Conservation (phyloP, 495 filamentous ascomycete species). For the Aspergillus biplanus region DNA sequence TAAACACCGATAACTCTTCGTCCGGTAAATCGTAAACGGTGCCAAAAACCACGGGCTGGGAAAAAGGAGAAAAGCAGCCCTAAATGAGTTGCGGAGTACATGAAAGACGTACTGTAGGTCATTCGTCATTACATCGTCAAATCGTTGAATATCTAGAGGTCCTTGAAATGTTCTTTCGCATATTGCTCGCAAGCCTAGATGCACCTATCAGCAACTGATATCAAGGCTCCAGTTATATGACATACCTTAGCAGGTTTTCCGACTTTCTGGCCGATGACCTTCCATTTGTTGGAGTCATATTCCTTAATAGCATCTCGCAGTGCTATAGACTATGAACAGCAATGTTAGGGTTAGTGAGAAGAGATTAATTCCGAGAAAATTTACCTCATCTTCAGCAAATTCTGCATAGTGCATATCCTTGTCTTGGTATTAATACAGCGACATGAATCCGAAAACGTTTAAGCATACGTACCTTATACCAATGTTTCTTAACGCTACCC, state of each 20-base stretch:
- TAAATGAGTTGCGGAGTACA: conserved; percentile 38
- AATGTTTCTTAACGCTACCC: conserved; percentile 98
- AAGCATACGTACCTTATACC: conserved; percentile 81
- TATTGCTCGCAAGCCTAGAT: conserved; percentile 93
- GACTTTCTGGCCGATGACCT: conserved; percentile 92
- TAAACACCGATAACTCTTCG: no score
- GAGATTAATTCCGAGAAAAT: conserved; percentile 20
- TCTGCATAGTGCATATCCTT: conserved; percentile 99
- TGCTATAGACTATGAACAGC: conserved; percentile 68
- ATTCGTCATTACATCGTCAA: conserved; percentile 50
- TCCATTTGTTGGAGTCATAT: conserved; percentile 98
- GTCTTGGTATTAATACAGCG: conserved; percentile 31
- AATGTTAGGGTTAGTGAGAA: conserved; percentile 34
- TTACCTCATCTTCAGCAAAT: conserved; percentile 96
- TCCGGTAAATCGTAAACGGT: no score
- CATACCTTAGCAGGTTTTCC: conserved; percentile 95
- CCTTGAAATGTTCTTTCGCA: conserved; percentile 92
- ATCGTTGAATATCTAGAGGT: conserved; percentile 41
- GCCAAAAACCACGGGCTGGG: neutral
- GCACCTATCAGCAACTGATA: conserved; percentile 15
- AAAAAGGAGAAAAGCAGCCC: conserved; percentile 25
- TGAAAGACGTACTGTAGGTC: conserved; percentile 30
- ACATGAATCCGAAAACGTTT: conserved; percentile 15
- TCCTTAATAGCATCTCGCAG: conserved; percentile 95
- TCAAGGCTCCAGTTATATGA: conserved; percentile 11